Conservation (phyloP, 2,329 filamentous ascomycete species). For the Zymoseptoria tritici region DNA sequence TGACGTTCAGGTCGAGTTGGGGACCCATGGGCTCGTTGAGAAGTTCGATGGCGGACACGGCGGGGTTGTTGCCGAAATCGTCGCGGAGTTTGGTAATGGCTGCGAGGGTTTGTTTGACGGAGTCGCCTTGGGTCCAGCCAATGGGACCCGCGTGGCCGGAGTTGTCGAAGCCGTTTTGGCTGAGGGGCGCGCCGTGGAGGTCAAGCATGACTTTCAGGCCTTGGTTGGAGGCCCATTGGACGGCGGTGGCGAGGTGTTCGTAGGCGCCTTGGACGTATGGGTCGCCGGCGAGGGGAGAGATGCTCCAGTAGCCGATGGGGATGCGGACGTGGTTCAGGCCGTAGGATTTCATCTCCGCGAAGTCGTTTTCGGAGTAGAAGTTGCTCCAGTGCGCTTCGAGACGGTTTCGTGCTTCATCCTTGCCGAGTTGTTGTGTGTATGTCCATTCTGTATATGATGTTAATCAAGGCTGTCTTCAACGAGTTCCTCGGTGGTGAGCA, state of each 20-base stretch:
- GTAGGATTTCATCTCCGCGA: constrained; percentile 33
- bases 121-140: constrained; percentile 39
- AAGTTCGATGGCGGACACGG: constrained; percentile 41
- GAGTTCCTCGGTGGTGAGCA: background rate
- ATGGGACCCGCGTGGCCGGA: constrained; percentile 47
- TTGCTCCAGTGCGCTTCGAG: constrained; percentile 31
- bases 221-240: constrained; percentile 48
- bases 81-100: constrained; percentile 43
- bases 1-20: constrained; percentile 35
- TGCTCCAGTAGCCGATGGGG: constrained; percentile 51
- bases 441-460: constrained; percentile 23
- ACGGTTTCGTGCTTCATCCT: constrained; percentile 37
- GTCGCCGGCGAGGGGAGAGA: constrained; percentile 43
- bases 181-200: constrained; percentile 57
- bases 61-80: constrained; percentile 38
- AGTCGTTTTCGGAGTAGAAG: constrained; percentile 37
- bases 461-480: background rate
- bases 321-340: constrained; percentile 41
- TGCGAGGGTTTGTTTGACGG: constrained; percentile 33
- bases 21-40: constrained; percentile 43
- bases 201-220: constrained; percentile 61
- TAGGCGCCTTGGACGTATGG: constrained; percentile 44
- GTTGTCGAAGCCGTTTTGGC: constrained; percentile 63
- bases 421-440: constrained; percentile 39
- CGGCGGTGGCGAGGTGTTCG: constrained; percentile 40